Base-by-base conservation (phyloP, 1,284 basidiomycete species). In the Ceratobasidium sp. region DNA sequence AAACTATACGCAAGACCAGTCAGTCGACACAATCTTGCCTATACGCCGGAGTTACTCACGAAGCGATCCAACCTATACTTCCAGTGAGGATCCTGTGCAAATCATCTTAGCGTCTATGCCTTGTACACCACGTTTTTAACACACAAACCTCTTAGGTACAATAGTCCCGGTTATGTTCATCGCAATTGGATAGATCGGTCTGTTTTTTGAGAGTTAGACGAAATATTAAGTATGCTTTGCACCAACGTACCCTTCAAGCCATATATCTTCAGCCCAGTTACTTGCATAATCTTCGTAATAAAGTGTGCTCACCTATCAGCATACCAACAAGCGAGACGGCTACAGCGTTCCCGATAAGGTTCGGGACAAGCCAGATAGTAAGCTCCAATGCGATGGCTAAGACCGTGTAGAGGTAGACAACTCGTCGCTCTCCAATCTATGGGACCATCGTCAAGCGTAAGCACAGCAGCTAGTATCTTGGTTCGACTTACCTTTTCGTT, bases 141-240 rank as follows among this genome's bases (percentile, higher is more conserved):
- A 67, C 14, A 55, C 49, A 30, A 43, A 73, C 73, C 74, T 77
- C 18, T 69, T 73, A 11, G 80, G 80, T 8, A 81, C 66, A 38
- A 79, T 73, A 1, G 67, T 69, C 8, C 74, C 75, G 0, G 79
- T 76, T 13, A 78, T 72, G 30, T 75, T 78, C 73, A 80, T 78
- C 1, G 76, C 73, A 28, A 81, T 78, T 32, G 80, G 80, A 72
- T 77, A 80, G 28, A 80, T 77, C 2, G 79, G 80, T 30, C 69
- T 61, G 26, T 2, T 26, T 2, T 57, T 43, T 43, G n/a, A 46
- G 6, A n/a, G 26, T 47, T 30, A 49, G 46, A 18, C 38, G 16
- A 7, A 35, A n/a, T 28, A 18, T 30, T 9, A 5, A 3, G 30
- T 14, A 18, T 38, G 9, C 7, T 30, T 8, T 21, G 43, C n/a